Conservation (phyloP, 2,329 filamentous ascomycete genomes). For the Xenoacremonium recifei region DNA sequence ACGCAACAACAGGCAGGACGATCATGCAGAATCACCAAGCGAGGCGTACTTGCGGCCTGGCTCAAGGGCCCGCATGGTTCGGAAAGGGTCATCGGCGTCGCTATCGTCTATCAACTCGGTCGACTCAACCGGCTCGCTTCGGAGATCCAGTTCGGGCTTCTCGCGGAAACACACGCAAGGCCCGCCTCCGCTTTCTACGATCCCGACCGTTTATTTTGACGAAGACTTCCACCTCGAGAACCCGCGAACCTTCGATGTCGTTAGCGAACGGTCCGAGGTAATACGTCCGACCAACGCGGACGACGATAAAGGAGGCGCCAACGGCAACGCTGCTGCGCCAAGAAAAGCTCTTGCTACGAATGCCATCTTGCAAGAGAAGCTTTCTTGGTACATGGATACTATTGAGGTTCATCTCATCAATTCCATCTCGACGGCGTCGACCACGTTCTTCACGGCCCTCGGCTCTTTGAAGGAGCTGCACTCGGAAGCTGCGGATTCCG, state of each 20-base stretch:
- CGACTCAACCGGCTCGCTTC: conserved; percentile 41
- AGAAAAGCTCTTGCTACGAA: conserved; percentile 92
- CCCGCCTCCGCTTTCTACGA: conserved; percentile 84
- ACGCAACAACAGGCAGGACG: conserved; percentile 42
- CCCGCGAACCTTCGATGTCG: conserved; percentile 91
- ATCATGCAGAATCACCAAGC: conserved; percentile 35
- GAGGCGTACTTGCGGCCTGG: conserved; percentile 49
- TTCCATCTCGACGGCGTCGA: conserved; percentile 92
- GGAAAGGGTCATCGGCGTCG: conserved; percentile 42
- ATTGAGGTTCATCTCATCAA: conserved; percentile 96
- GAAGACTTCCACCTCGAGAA: conserved; percentile 95
- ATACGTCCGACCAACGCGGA: conserved; percentile 64
- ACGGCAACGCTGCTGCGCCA: conserved; percentile 56
- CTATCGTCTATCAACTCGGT: conserved; percentile 50
- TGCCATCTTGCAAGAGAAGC: conserved; percentile 94
- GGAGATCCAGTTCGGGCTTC: conserved; percentile 47
- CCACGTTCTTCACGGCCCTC: conserved; percentile 92
- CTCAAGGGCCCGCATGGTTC: conserved; percentile 21
- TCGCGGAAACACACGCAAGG: conserved; percentile 64
- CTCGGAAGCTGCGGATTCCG: conserved; percentile 87
- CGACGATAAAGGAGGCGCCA: conserved; percentile 51
- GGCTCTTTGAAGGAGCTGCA: conserved; percentile 90
- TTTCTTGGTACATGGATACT: conserved; percentile 99
- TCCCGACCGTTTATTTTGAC: conserved; percentile 91
- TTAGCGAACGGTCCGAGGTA: conserved; percentile 95